Evolutionary conservation across 495 filamentous ascomycete genomes (phyloP), one percentile per base, ranked within the genome.

Genomic region (Achaetomiella virescens): DNA sequence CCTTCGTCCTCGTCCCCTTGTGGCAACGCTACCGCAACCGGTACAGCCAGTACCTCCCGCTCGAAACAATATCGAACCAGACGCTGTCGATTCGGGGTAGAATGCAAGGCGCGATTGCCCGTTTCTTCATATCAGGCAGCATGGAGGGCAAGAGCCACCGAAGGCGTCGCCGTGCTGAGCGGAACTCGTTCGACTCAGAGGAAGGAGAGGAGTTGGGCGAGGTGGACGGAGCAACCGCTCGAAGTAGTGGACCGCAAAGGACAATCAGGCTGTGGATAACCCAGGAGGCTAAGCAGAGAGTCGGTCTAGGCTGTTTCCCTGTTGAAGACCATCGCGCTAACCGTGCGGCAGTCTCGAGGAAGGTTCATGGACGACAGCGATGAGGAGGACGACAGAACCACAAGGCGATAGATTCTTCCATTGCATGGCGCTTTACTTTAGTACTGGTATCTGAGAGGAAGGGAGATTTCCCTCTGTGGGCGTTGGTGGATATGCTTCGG

Each of bases 1-100:
- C 82, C 49, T 89, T 86, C 68, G 64, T 88, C 49, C 61, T 92
- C 67, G 63, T 91, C 37, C 91, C 91, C 3, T 71, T 89, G 61
- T 87, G 89, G 79, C 85, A 81, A 27, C 81, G 80, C 46, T 87
- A 92, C 69, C 87, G 84, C 55, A 76, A 78, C 58, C 84, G 88
- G 52, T 92, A 92, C 64, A 74, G 74, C 69, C 81, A 86, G 48
- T 89, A 88, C 60, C 79, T 89, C 10, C 85, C 85, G 0, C 67
- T 89, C 29, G 78, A 86, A 27, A 72, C 78, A 20, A 81, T 90
- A 48, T 83, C 84, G 1, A 73, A 62, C 24, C 78, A 78, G 35
- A 88, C 86, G 0, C 70, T 75, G 3, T 81, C 85, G 6, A 68
- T 88, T 33, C 80, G 88, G 29, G 75, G 81, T 47, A 78, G 86